Percentiles rank a stretch among this genome's conserved stretches.
Evolutionary conservation across 208 protist species (phyloP).

Genomic region (Acanthamoeba royreba): DNA sequence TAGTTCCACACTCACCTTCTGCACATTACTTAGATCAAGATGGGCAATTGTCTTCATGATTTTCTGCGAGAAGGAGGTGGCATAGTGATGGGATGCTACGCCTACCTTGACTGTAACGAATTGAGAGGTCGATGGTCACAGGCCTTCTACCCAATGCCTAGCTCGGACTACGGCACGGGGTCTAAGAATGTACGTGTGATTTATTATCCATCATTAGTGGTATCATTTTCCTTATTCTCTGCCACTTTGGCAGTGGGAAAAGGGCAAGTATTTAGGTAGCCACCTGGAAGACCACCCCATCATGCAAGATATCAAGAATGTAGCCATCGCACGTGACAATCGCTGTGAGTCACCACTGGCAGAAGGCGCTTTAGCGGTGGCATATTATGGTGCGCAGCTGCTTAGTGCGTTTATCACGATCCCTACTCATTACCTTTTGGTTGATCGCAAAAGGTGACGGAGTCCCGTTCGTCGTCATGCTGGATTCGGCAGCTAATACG

Average conservation of each 20-base stretch:
- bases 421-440: not conserved
- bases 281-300: not conserved
- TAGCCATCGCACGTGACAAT: not conserved
- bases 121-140: not conserved
- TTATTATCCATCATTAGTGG: not conserved
- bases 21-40: not conserved
- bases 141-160: not conserved
- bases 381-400: not conserved
- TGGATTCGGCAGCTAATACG: not conserved
- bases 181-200: not conserved
- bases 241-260: not conserved
- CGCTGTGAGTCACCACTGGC: not conserved
- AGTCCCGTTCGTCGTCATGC: not conserved
- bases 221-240: not conserved
- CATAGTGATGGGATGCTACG: not conserved
- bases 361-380: not conserved
- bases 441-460: not conserved
- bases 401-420: not conserved
- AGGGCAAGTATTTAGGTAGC: not conserved
- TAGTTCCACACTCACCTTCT: not conserved
- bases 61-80: not conserved
- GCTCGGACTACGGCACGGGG: not conserved
- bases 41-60: not conserved
- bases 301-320: not conserved
- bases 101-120: conserved; percentile 2